Base-by-base conservation (phyloP, 2,329 filamentous ascomycete species). In the Aureobasidium sp. region DNA sequence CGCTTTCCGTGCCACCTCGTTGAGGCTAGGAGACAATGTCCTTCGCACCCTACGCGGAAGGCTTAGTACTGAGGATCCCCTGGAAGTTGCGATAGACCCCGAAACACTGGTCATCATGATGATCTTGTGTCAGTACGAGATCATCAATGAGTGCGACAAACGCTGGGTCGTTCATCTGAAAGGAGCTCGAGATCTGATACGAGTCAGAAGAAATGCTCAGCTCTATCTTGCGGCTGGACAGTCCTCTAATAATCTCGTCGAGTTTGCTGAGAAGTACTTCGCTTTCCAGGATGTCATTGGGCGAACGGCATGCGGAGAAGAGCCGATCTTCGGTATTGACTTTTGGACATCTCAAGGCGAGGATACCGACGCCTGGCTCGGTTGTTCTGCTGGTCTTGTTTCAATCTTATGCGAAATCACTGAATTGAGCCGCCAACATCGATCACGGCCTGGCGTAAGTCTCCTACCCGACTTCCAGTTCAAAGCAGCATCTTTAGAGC, bases 261-360 rank as follows among this genome's bases (percentile, higher is more conserved):
- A 68, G 2, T 70, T 74, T 6, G 74, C 77, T 0, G 78, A 81
- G 64, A 72, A 74, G 1, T 81, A 80, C 64, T 81, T 81, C 60
- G 79, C 79, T 3, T 81, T 79, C 15, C 79, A 81, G 62, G 79
- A 81, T 62, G 77, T 79, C 17, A 80, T 81, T 64, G 78, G 79
- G 31, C 73, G 78, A 37, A 81, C 79, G 0, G 79, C 79, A 0
- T 81, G 78, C 57, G 78, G 77, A 2, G 76, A 79, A 12, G 73
- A 76, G 9, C 75, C 77, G 0, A 68, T 78, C 0, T 81, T 81
- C 49, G 78, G 77, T 1, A 71, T 70, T 33, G 77, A 80, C 54
- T 80, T 79, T 62, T 81, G 79, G 79, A 67, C 69, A 27, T 68
- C 72, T 6, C 67, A 72, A 39, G 72, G 74, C 39, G 70, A 73